Percentiles rank a stretch among this genome's conserved stretches.
phyloP scores from a whole-genome alignment of 2,329 filamentous ascomycete species.

The Cercospora beticola region DNA sequence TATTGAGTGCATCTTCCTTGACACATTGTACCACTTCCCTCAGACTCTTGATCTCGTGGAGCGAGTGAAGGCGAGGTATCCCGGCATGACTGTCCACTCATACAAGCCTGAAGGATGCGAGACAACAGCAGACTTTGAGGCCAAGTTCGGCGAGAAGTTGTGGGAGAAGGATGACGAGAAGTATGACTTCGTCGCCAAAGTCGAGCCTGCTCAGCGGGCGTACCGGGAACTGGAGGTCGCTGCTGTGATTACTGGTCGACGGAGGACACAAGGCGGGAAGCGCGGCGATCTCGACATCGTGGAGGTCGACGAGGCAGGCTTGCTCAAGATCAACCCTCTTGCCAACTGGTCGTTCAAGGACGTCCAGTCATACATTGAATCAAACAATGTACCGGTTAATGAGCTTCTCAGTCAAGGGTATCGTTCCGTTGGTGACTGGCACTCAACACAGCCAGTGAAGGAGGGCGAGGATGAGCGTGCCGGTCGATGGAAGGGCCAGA shows the following conservation, averaged over 20 bases:
- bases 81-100: constrained; percentile 76
- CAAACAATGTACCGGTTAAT: constrained; percentile 91
- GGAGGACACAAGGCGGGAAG: constrained; percentile 89
- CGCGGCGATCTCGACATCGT: constrained; percentile 87
- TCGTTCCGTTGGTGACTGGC: constrained; percentile 97
- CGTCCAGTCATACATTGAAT: constrained; percentile 82
- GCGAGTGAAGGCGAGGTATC: constrained; percentile 72
- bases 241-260: constrained; percentile 87
- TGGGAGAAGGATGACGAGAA: constrained; percentile 85
- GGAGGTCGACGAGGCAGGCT: constrained; percentile 84
- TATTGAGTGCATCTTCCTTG: constrained; percentile 55
- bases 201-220: constrained; percentile 90
- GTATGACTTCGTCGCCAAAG: constrained; percentile 97
- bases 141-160: constrained; percentile 74
- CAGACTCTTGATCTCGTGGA: constrained; percentile 57
- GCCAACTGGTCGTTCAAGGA: constrained; percentile 92
- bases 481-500: constrained; percentile 92
- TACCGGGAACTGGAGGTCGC: constrained; percentile 84
- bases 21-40: constrained; percentile 55
- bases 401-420: constrained; percentile 88
- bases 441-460: constrained; percentile 85
- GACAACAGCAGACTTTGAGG: constrained; percentile 74
- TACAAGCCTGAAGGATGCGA: constrained; percentile 81
- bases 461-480: constrained; percentile 94
- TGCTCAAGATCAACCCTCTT: constrained; percentile 97